Evolutionary conservation across 306 rosid genomes (phyloP).

Genomic region (Begonia loranthoides): DNA sequence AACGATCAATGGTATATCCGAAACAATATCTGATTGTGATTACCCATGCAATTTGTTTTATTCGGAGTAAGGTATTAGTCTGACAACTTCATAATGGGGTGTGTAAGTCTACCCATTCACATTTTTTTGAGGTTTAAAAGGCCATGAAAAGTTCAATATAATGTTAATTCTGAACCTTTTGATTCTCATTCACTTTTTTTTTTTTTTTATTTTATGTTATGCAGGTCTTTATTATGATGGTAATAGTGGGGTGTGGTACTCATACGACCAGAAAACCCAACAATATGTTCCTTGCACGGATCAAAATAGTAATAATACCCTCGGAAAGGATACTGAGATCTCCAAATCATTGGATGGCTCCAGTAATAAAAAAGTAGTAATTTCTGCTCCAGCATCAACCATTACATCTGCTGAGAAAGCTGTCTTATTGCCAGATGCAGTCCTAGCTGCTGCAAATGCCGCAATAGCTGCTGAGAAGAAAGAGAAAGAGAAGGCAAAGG

Average conservation of each 20-base stretch:
- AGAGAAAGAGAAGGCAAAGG: conserved; percentile 80
- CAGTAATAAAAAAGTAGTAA: conserved; percentile 54
- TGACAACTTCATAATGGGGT: too few species aligned
- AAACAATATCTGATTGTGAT: too few species aligned
- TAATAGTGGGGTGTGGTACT: conserved; percentile 75
- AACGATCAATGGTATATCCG: too few species aligned
- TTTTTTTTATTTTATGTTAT: conserved; percentile 11
- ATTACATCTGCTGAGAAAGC: conserved; percentile 53
- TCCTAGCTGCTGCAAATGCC: conserved; percentile 87
- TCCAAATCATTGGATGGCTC: conserved; percentile 55
- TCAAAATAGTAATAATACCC: conserved; percentile 45
- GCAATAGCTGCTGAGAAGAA: conserved; percentile 95
- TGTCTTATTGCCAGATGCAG: conserved; percentile 81
- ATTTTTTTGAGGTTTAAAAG: too few species aligned
- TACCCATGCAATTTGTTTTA: too few species aligned
- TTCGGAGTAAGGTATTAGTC: too few species aligned
- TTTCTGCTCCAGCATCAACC: conserved; percentile 88
- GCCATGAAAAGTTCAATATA: too few species aligned
- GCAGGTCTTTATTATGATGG: conserved; percentile 93
- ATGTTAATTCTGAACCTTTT: too few species aligned
- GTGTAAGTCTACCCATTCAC: too few species aligned
- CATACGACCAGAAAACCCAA: conserved; percentile 72
- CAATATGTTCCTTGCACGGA: conserved; percentile 79
- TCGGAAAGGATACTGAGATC: conserved; percentile 44
- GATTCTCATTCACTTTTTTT: neutral